These are phyloP conservation scores for Diatrype stigma DNA, from an alignment of 2,329 filamentous ascomycete species.

Conservation along the genomic window DNA sequence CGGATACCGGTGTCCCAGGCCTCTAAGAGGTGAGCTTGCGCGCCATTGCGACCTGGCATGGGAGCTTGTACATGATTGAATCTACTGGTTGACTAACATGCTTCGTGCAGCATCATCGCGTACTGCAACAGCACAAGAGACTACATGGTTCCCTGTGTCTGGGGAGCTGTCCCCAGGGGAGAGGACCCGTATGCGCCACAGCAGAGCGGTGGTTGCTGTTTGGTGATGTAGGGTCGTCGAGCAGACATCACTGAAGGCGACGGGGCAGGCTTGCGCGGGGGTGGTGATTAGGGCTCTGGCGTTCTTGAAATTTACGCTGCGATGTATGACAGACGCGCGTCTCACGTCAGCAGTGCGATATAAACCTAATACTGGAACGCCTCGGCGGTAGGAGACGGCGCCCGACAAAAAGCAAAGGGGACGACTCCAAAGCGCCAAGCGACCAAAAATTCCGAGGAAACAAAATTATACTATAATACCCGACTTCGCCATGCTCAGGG, in stretches of 20 bases:
- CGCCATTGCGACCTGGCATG: neutral
- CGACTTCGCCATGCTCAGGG: neutral
- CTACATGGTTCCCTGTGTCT: constrained; percentile 98
- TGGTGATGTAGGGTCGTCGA: constrained; percentile 69
- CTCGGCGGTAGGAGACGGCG: neutral
- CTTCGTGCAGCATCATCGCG: constrained; percentile 73
- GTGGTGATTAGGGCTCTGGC: constrained; percentile 8
- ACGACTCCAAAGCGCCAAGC: too few relatives aligned
- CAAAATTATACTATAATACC: neutral
- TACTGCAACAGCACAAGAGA: constrained; percentile 98
- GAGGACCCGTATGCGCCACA: constrained; percentile 98
- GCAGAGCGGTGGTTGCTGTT: constrained; percentile 88
- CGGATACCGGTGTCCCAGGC: constrained; percentile 95
- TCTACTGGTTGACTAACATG: constrained; percentile 9
- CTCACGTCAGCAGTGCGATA: neutral
- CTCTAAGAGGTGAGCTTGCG: constrained; percentile 63
- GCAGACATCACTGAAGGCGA: constrained; percentile 5
- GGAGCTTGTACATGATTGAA: neutral
- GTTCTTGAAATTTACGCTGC: constrained; percentile 16
- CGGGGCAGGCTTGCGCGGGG: neutral
- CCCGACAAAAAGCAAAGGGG: neutral
- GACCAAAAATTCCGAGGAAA: neutral
- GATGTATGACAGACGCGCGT: constrained; percentile 14
- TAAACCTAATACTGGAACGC: neutral
- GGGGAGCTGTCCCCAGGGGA: constrained; percentile 89